Conservation (phyloP, 2,329 filamentous ascomycete genomes). For the Colletotrichum spinosum region DNA sequence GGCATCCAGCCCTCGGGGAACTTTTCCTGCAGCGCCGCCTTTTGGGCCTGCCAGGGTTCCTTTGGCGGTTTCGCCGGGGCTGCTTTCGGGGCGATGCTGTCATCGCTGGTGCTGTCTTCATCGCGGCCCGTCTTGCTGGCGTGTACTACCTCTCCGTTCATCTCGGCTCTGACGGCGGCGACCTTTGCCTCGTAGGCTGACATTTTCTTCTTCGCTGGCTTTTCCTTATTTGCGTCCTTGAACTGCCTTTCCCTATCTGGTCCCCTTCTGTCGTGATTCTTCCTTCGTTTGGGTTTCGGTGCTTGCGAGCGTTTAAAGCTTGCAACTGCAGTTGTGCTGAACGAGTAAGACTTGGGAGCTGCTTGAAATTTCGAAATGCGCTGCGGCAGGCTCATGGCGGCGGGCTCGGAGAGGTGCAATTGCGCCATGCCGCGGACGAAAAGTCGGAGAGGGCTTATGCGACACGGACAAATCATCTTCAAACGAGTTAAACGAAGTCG, state of each 20-base stretch:
- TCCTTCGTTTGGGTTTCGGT: no score
- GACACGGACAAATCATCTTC: conserved; percentile 61
- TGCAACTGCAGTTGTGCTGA: conserved; percentile 3
- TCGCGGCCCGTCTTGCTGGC: neutral
- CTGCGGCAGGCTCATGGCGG: conserved; percentile 20
- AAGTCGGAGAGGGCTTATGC: conserved; percentile 56
- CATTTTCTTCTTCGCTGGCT: no score
- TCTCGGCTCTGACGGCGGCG: no score
- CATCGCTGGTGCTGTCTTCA: conserved; percentile 40
- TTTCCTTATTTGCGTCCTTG: no score
- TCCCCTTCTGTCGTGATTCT: no score
- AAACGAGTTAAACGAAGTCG: neutral
- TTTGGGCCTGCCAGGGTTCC: conserved; percentile 80
- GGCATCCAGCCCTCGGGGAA: conserved; percentile 87
- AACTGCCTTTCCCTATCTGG: no score
- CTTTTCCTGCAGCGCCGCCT: conserved; percentile 79
- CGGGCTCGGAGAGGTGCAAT: conserved; percentile 46
- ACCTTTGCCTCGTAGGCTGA: no score
- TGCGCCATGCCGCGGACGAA: conserved; percentile 61
- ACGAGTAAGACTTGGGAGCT: conserved; percentile 10
- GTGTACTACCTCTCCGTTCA: no score
- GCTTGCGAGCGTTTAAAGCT: no score
- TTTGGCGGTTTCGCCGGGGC: conserved; percentile 39
- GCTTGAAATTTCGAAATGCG: conserved; percentile 2
- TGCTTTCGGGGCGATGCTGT: conserved; percentile 40